Evolutionary conservation across 257 asterid genomes (phyloP).

Genomic region (Solanum piurae): DNA sequence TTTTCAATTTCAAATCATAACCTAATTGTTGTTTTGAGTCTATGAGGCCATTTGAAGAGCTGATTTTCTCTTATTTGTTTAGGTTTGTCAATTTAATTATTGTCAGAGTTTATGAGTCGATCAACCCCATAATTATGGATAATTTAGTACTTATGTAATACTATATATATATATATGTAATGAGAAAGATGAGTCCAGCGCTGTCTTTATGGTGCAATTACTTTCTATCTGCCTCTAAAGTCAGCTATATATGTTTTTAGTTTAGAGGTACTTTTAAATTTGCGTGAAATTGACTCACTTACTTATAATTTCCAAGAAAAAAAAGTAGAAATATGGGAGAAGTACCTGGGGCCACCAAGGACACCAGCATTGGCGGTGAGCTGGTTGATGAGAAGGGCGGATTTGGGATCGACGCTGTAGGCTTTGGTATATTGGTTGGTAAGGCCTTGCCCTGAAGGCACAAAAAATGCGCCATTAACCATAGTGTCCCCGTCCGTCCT

Average conservation of each 20-base stretch:
- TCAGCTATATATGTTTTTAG: not conserved
- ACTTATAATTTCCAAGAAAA: not conserved
- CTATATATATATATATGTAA: not conserved
- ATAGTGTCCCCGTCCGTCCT: slow-evolving; percentile 28
- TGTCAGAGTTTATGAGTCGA: not conserved
- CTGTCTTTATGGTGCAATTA: not conserved
- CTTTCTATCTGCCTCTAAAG: not conserved
- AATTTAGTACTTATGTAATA: not conserved
- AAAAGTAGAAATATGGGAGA: not conserved
- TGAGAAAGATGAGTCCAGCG: not conserved
- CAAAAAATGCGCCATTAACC: slow-evolving; percentile 32
- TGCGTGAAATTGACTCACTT: not conserved
- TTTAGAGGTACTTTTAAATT: not conserved
- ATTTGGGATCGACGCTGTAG: slow-evolving; percentile 24
- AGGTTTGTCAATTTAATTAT: not conserved
- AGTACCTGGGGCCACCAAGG: slow-evolving; percentile 9
- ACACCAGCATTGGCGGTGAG: slow-evolving; percentile 26
- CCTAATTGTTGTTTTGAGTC: not conserved
- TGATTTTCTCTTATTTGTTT: not conserved
- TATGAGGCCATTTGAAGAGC: not conserved
- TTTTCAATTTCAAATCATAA: not conserved
- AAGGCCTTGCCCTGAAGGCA: slow-evolving; percentile 22
- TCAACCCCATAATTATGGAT: not conserved
- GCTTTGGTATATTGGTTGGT: slow-evolving; percentile 27
- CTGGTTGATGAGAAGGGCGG: slow-evolving; percentile 19